Conservation (phyloP, 108 stramenopile species). For the Chaetoceros muelleri region DNA sequence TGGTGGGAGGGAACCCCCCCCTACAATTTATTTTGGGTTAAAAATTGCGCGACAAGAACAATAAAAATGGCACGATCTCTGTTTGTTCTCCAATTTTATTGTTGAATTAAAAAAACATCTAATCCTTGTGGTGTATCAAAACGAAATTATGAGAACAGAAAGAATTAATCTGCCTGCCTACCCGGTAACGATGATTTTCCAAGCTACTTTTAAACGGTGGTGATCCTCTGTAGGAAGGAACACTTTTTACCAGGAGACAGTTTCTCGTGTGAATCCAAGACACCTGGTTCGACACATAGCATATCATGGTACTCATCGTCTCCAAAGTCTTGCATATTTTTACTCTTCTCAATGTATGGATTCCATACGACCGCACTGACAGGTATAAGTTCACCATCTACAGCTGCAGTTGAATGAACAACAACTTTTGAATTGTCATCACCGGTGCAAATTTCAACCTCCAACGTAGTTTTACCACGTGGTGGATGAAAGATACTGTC, state of each 20-base stretch:
- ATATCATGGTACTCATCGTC: slow-evolving; percentile 66
- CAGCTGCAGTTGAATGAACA: slow-evolving; percentile 30
- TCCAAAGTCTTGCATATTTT: slow-evolving; percentile 63
- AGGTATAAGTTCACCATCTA: slow-evolving; percentile 36
- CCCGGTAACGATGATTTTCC: too few relatives aligned
- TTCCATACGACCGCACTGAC: slow-evolving; percentile 62
- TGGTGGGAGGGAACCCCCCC: too few relatives aligned
- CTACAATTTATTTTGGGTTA: too few relatives aligned
- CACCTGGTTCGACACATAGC: slow-evolving; percentile 79
- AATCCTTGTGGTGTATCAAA: too few relatives aligned
- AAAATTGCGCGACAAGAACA: too few relatives aligned
- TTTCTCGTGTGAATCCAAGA: slow-evolving; percentile 19
- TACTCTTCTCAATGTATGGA: slow-evolving; percentile 55
- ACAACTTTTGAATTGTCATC: slow-evolving; percentile 17
- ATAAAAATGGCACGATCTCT: too few relatives aligned
- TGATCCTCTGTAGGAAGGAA: neutral
- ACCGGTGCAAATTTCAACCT: slow-evolving; percentile 36
- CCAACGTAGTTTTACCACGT: slow-evolving; percentile 28
- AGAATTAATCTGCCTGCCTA: too few relatives aligned
- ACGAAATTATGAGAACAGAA: too few relatives aligned
- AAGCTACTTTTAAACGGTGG: neutral
- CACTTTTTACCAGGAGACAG: neutral
- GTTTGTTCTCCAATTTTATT: too few relatives aligned
- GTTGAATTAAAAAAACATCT: too few relatives aligned
- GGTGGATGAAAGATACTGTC: slow-evolving; percentile 62